These are phyloP conservation scores for Mikania micrantha DNA, from an alignment of 129 eudicot species.

Conservation along the genomic window DNA sequence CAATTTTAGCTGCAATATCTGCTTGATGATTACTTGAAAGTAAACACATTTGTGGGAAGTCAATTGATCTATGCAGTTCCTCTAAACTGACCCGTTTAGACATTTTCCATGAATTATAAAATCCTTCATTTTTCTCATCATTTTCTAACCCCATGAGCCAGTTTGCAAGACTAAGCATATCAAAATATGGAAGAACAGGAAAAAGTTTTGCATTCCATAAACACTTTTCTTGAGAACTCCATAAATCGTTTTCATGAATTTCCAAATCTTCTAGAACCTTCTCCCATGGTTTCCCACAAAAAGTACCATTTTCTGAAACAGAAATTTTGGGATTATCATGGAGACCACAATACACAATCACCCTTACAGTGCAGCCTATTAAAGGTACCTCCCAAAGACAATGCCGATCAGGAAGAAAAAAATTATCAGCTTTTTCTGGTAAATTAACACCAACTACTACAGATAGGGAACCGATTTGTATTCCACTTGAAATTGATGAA, in stretches of 20 bases:
- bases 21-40: conserved; percentile 80
- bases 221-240: conserved; percentile 70
- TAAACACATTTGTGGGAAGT: conserved; percentile 78
- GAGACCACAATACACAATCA: conserved; percentile 91
- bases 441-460: conserved; percentile 74
- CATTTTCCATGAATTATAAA: conserved; percentile 45
- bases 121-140: conserved; percentile 25
- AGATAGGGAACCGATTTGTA: conserved; percentile 88
- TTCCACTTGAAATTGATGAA: conserved; percentile 64
- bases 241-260: conserved; percentile 63
- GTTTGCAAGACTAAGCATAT: conserved; percentile 73
- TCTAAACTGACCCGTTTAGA: conserved; percentile 77
- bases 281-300: conserved; percentile 97
- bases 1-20: conserved; percentile 76
- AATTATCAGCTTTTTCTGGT: conserved; percentile 39
- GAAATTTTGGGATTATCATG: conserved; percentile 88
- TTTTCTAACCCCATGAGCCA: conserved; percentile 88
- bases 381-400: conserved; percentile 98
- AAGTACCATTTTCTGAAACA: conserved; percentile 58
- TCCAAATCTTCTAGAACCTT: conserved; percentile 63
- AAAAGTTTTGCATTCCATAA: conserved; percentile 93
- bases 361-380: conserved; percentile 48
- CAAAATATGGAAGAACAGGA: conserved; percentile 65
- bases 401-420: conserved; percentile 93
- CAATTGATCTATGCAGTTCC: conserved; percentile 85